A percentile compares a stretch with the other conserved stretches of the same genome.
phyloP scores from a whole-genome alignment of 768 basidiomycete genomes.

The Boletus fagicola region DNA sequence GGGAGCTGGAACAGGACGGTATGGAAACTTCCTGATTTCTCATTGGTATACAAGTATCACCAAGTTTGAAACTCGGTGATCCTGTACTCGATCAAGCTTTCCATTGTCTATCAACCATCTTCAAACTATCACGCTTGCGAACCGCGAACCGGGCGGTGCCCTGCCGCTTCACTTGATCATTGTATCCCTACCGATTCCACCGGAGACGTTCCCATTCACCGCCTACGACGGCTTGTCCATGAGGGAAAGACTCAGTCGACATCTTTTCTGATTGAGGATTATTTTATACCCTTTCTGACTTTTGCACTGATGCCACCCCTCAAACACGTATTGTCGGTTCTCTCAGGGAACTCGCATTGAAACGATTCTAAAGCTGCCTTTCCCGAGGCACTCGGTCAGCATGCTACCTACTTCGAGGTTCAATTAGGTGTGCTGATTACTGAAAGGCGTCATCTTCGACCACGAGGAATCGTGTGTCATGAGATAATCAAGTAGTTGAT shows the following conservation, averaged over 20 bases:
- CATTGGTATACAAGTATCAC: not conserved
- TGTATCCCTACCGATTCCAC: not conserved
- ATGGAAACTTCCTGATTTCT: constrained; percentile 32
- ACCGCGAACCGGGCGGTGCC: not conserved
- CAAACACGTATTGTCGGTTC: not conserved
- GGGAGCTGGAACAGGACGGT: constrained; percentile 45
- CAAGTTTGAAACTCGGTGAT: not conserved
- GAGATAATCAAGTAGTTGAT: not conserved
- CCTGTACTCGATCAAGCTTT: not conserved
- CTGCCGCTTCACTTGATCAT: not conserved
- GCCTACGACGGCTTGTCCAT: not conserved
- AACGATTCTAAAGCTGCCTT: not conserved
- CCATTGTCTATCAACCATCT: not conserved
- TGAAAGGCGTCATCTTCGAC: not conserved
- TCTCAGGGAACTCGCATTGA: not conserved
- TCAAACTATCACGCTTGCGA: not conserved
- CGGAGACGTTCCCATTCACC: not conserved
- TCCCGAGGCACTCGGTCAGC: constrained; percentile 9
- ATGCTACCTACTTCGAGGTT: not conserved
- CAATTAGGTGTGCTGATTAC: not conserved
- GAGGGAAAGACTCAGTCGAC: not conserved
- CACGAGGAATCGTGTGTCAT: not conserved
- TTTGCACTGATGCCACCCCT: not conserved
- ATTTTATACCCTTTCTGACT: not conserved
- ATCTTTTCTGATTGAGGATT: not conserved